Evolutionary conservation across 2,329 filamentous ascomycete genomes (phyloP), one percentile per base, ranked within the genome.

Genomic region (Epichloe gansuensis): DNA sequence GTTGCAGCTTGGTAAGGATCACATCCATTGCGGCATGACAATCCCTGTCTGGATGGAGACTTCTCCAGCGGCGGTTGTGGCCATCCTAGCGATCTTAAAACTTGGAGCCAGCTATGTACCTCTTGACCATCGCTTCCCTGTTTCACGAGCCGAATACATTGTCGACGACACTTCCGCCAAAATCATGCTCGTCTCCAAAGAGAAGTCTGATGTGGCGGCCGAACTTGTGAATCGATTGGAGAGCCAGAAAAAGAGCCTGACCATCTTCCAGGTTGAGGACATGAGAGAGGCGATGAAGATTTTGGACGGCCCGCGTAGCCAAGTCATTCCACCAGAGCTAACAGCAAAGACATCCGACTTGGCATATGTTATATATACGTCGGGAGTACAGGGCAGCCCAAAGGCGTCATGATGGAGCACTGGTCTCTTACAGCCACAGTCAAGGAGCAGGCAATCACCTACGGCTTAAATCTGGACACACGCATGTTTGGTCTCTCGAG

Each of bases 281-380:
- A 3, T 39, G n/a, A 39, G 13, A 15, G 37, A n/a, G 37, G n/a
- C 37, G 12, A 39, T 39, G n/a, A 15, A 6, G 11, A 39, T 6
- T 39, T n/a, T 39, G 7, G 37, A 39, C 13, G n/a, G 37, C 9
- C 37, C 37, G 5, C 13, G 13, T 11, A 39, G 13, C 3, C n/a
- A 15, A 15, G 13, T n/a, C 12, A 39, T 3, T 39, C 37, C 11
- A n/a, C 37, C 37, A n/a, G 5, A 39, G 4, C 37, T 39, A 39
- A n/a, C 37, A 39, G 13, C 43, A 45, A 31, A 3, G 25, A 31
- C 43, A 12, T 23, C 45, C 13, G 34, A 37, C 45, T 9, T 47
- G 45, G 57, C 55, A 1, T 62, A 61, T 38, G 51, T 61, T 4
- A 31, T 62, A 0, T 62, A 62, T 31, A 62, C 60, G 0, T 62